A percentile compares a stretch with the other conserved stretches of the same genome.
These are phyloP conservation scores for Ephemerocybe angulata DNA, from an alignment of 768 basidiomycete species.

Conservation along the genomic window DNA sequence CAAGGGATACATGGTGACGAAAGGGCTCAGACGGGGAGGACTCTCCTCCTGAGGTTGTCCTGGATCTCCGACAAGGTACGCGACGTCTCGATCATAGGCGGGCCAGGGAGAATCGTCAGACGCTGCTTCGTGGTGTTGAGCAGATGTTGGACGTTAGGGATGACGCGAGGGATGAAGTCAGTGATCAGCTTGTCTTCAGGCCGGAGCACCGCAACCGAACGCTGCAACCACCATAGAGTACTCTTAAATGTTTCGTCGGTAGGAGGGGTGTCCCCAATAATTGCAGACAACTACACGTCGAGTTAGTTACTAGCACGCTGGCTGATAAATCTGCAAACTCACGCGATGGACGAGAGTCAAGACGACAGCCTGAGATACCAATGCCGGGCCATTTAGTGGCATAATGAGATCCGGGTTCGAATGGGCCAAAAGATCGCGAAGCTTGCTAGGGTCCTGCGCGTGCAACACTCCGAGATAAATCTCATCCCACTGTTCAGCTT, in stretches of 20 bases:
- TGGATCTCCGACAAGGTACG: constrained; percentile 73
- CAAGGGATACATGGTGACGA: not conserved
- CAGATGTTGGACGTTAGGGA: constrained; percentile 74
- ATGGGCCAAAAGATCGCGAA: constrained; percentile 67
- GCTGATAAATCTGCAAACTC: constrained; percentile 25
- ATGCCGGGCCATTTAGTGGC: constrained; percentile 65
- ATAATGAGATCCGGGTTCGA: constrained; percentile 79
- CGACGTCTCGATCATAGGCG: constrained; percentile 62
- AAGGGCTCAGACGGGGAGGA: constrained; percentile 15
- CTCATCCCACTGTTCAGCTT: constrained; percentile 80
- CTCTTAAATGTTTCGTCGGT: constrained; percentile 79
- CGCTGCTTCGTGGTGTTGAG: constrained; percentile 79
- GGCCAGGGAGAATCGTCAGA: constrained; percentile 70
- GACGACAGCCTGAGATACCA: constrained; percentile 81
- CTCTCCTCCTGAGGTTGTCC: constrained; percentile 60
- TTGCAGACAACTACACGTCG: constrained; percentile 56
- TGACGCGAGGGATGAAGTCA: constrained; percentile 76
- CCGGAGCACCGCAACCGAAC: constrained; percentile 65
- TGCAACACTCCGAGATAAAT: constrained; percentile 74
- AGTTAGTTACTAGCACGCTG: constrained; percentile 3
- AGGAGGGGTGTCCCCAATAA: constrained; percentile 72
- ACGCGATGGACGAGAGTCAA: constrained; percentile 81
- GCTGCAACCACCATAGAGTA: constrained; percentile 84
- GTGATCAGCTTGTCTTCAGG: constrained; percentile 82
- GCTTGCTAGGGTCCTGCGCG: constrained; percentile 68